phyloP scores from a whole-genome alignment of 768 basidiomycete genomes.

The Hericium coralloides region DNA sequence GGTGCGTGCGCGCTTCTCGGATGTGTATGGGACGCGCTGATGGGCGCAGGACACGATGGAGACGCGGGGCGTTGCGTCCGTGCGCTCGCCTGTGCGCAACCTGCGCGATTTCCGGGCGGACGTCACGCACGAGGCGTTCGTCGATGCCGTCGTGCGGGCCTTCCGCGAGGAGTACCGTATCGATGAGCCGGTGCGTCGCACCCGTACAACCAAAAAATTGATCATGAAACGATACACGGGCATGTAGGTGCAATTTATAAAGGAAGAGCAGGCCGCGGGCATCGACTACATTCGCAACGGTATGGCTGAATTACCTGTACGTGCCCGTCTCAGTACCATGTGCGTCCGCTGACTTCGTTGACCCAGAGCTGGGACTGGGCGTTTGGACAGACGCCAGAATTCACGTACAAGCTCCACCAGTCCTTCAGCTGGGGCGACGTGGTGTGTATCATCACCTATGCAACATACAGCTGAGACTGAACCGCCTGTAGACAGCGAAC shows the following conservation, averaged over 20 bases:
- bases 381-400: conserved; percentile 91
- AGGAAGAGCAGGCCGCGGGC: conserved; percentile 35
- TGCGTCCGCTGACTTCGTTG: too few species aligned
- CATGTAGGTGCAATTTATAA: conserved; percentile 23
- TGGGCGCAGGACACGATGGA: conserved; percentile 58
- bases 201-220: neutral
- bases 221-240: neutral
- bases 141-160: conserved; percentile 53
- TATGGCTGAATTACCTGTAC: conserved; percentile 64
- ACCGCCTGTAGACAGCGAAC: conserved; percentile 27
- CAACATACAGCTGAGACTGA: conserved; percentile 1
- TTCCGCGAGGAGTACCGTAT: conserved; percentile 55
- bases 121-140: conserved; percentile 63
- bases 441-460: conserved; percentile 23
- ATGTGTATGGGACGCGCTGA: neutral
- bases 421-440: conserved; percentile 31
- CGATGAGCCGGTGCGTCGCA: conserved; percentile 23
- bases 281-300: conserved; percentile 59
- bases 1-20: conserved; percentile 29
- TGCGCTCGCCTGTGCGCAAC: conserved; percentile 89
- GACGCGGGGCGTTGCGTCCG: conserved; percentile 82
- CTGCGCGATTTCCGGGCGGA: conserved; percentile 43
- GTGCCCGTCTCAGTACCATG: conserved; percentile 12
- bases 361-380: conserved; percentile 85
- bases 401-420: conserved; percentile 49